A percentile compares a stretch with the other conserved stretches of the same genome.
Evolutionary conservation across 306 rosid species (phyloP).

Genomic region (Casuarina cunninghamiana): DNA sequence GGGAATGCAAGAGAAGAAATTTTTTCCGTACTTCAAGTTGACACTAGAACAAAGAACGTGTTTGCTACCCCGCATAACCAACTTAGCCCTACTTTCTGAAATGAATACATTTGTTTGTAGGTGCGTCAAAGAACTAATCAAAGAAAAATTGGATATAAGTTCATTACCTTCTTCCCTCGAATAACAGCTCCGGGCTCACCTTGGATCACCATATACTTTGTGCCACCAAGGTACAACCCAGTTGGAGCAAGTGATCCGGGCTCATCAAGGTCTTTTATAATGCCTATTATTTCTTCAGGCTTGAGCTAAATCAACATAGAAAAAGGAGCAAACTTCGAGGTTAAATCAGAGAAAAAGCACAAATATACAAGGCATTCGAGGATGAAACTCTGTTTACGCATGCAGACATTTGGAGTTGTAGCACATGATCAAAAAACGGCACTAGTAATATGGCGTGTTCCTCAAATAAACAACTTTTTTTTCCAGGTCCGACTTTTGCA

Average conservation of each 20-base stretch:
- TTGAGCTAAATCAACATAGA: slow-evolving; percentile 46
- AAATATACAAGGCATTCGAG: neutral
- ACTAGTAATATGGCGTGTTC: neutral
- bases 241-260: slow-evolving; percentile 92
- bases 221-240: slow-evolving; percentile 71
- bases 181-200: slow-evolving; percentile 81
- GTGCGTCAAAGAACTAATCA: slow-evolving; percentile 7
- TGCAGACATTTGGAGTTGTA: neutral
- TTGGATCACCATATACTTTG: slow-evolving; percentile 90
- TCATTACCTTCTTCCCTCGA: slow-evolving; percentile 82
- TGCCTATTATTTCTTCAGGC: slow-evolving; percentile 64
- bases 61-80: neutral
- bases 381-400: neutral
- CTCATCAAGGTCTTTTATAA: slow-evolving; percentile 61
- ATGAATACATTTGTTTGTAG: neutral
- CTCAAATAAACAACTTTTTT: neutral
- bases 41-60: neutral
- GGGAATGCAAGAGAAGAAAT: neutral
- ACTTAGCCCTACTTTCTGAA: neutral
- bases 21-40: neutral
- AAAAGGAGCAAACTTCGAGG: neutral
- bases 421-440: neutral
- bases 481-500: neutral
- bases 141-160: neutral
- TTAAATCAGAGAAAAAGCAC: slow-evolving; percentile 21